phyloP scores from a whole-genome alignment of 345 rosid genomes.

The Euphorbia peplus region DNA sequence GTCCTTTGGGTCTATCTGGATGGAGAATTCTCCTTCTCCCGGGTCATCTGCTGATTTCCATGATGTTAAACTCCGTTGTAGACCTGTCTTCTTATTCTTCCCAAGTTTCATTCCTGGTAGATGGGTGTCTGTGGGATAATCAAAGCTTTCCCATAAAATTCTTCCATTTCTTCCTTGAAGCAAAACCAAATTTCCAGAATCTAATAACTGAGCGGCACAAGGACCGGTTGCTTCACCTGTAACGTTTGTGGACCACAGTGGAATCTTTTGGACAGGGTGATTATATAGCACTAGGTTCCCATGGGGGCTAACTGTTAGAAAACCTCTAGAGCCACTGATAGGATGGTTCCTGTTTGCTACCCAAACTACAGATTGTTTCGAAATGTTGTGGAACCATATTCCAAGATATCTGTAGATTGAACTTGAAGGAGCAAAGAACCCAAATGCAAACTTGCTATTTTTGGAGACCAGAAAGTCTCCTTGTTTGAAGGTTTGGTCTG shows the following conservation, averaged over 20 bases:
- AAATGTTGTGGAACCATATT: conserved; percentile 8
- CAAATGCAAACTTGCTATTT: not conserved
- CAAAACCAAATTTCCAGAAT: conserved; percentile 13
- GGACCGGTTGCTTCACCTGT: not conserved
- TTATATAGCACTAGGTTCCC: conserved; percentile 6
- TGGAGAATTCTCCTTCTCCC: not conserved
- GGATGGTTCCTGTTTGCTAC: not conserved
- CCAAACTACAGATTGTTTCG: not conserved
- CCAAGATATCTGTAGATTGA: conserved; percentile 4
- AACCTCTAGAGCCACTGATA: not conserved
- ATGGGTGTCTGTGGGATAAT: not conserved
- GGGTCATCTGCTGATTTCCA: conserved; percentile 10
- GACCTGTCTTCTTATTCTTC: not conserved
- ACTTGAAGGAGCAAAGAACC: conserved; percentile 11
- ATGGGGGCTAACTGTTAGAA: not conserved
- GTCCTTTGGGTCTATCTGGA: not conserved
- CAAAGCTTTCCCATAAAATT: conserved; percentile 5
- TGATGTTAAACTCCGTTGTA: not conserved
- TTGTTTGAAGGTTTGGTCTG: conserved; percentile 14
- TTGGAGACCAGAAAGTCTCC: conserved; percentile 16
- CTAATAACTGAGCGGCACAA: not conserved
- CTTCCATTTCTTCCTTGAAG: not conserved
- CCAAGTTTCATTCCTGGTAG: not conserved
- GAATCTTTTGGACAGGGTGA: not conserved
- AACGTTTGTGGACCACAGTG: not conserved